Base-by-base conservation (phyloP, 768 basidiomycete genomes). In the Panaeolus papilionaceus region DNA sequence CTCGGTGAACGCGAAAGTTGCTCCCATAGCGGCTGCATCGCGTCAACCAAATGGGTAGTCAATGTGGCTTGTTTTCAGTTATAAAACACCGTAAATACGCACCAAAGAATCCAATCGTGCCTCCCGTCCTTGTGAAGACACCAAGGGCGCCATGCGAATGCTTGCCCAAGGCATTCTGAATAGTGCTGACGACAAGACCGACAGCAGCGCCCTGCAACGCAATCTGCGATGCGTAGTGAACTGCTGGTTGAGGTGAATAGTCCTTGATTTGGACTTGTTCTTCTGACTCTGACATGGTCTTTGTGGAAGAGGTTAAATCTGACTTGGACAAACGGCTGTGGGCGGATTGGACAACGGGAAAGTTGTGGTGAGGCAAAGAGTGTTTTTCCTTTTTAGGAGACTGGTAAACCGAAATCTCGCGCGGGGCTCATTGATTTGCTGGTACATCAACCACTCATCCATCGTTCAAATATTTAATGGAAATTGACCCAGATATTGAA, bases 81-180 rank as follows among this genome's bases (percentile, higher is more conserved):
- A 38, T 9, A 44, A 20, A 14, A 66, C 38, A 62, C 20, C 8
- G 66, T 18, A 62, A n/a, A 11, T 23, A 82, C 90, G 73, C 64
- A 98, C 96, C 92, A 74, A 98, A 97, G 77, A 95, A 88, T 11
- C 93, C 95, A 76, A 97, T 94, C 3, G 95, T 94, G 39, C 92
- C 89, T 67, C 95, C 95, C 38, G 91, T 93, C 70, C 95, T 85
- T 64, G 94, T 94, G 72, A 96, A 75, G 78, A 98, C 88, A 72
- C 96, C 96, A 80, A 90, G 84, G 66, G 93, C 94, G 73, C 94
- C 96, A 71, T 85, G 84, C 45, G 88, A 86, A 80, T 94, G 95
- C 70, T 81, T 85, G 51, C 88, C 89, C 68, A 95, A 81, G 37
- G 92, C 92, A 85, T 94, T 96, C 80, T 94, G 94, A 39, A 86